phyloP scores from a whole-genome alignment of 2,329 filamentous ascomycete species.

The Penicillium sp. region DNA sequence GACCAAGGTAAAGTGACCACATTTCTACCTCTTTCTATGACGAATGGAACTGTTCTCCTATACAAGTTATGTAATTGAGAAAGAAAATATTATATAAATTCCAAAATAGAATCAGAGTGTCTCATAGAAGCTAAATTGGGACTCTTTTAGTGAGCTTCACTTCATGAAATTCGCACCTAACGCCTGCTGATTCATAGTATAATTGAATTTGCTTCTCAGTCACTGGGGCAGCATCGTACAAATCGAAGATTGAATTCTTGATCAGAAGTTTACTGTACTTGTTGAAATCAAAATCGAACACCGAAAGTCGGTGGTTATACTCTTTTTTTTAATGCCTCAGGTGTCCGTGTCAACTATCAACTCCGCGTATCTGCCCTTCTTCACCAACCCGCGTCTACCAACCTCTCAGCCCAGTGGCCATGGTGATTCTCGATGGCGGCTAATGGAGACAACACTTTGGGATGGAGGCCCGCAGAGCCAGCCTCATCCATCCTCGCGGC shows the following conservation, averaged over 20 bases:
- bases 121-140: neutral
- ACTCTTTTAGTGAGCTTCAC: neutral
- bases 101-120: neutral
- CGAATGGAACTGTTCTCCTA: neutral
- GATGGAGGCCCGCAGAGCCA: slow-evolving; percentile 27
- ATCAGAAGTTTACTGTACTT: neutral
- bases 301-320: neutral
- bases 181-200: no score
- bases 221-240: neutral
- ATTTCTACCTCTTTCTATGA: neutral
- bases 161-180: no score
- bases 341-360: slow-evolving; percentile 17
- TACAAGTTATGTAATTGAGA: neutral
- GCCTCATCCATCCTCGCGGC: slow-evolving; percentile 77
- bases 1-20: neutral
- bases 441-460: slow-evolving; percentile 19
- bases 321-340: slow-evolving; percentile 16
- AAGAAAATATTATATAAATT: neutral
- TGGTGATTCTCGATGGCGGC: slow-evolving; percentile 25
- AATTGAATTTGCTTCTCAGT: neutral
- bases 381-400: neutral
- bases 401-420: slow-evolving; percentile 5
- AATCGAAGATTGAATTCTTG: no score
- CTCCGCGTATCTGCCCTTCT: slow-evolving; percentile 8
- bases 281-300: neutral